phyloP scores from a whole-genome alignment of 2,329 filamentous ascomycete species.

The Incumbomyces delicatus region DNA sequence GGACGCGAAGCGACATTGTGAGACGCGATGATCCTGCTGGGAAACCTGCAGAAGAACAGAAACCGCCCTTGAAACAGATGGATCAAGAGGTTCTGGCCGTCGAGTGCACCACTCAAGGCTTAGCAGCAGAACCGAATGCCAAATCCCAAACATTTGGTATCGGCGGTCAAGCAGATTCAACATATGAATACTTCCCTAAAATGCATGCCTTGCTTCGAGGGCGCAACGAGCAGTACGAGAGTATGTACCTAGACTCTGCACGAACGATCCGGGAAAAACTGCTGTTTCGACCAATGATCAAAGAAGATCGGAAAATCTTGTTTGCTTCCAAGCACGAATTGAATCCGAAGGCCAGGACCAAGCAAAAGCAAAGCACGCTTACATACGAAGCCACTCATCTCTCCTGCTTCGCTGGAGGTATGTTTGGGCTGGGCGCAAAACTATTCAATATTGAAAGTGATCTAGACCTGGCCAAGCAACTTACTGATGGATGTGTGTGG shows the following conservation, averaged over 20 bases:
- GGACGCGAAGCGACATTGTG: neutral
- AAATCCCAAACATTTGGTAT: conserved; percentile 31
- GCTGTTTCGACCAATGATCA: conserved; percentile 36
- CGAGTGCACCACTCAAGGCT: conserved; percentile 31
- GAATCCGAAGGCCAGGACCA: conserved; percentile 16
- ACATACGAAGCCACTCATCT: conserved; percentile 48
- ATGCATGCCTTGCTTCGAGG: conserved; percentile 38
- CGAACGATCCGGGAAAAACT: conserved; percentile 31
- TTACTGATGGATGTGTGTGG: conserved; percentile 55
- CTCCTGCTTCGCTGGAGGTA: conserved; percentile 51
- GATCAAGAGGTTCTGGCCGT: conserved; percentile 10
- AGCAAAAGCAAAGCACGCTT: conserved; percentile 23
- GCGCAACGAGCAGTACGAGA: conserved; percentile 31
- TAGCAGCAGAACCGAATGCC: conserved; percentile 27
- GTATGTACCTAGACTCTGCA: conserved; percentile 35
- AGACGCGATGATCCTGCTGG: conserved; percentile 1
- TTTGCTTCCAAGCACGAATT: conserved; percentile 27
- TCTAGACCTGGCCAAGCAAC: conserved; percentile 45
- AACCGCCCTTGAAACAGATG: neutral
- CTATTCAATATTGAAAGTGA: conserved; percentile 46
- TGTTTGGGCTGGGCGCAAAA: conserved; percentile 52
- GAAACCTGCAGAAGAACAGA: conserved; percentile 5
- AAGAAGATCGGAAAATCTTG: conserved; percentile 31
- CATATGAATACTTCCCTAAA: conserved; percentile 44
- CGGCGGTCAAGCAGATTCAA: conserved; percentile 38